phyloP scores from a whole-genome alignment of 495 filamentous ascomycete species.

The Letharia columbiana region DNA sequence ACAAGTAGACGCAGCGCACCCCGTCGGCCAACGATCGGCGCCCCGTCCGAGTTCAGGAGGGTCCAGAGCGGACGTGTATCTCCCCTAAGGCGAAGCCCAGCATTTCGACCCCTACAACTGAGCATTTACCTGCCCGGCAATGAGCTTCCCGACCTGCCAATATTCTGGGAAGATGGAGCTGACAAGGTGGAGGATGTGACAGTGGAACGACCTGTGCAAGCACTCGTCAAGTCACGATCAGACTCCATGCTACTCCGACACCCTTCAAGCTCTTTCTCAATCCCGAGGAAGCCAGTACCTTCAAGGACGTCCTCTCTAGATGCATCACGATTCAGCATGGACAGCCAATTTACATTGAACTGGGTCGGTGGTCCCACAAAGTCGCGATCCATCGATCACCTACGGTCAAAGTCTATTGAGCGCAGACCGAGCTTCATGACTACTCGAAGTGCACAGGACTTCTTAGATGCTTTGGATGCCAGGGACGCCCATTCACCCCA shows the following conservation, averaged over 20 bases:
- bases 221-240: conserved; percentile 23
- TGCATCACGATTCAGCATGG: conserved; percentile 21
- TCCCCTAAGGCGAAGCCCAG: conserved; percentile 25
- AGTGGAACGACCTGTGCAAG: conserved; percentile 21
- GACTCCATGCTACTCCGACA: conserved; percentile 23
- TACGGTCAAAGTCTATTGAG: conserved; percentile 11
- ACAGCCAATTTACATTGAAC: conserved; percentile 16
- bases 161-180: conserved; percentile 31
- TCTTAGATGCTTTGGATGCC: conserved; percentile 22
- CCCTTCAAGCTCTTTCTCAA: conserved; percentile 18
- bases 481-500: conserved; percentile 12
- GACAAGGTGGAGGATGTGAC: conserved; percentile 7
- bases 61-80: conserved; percentile 34
- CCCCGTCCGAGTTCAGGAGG: conserved; percentile 46
- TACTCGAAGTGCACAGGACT: conserved; percentile 24
- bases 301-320: conserved; percentile 21
- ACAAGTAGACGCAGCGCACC: conserved; percentile 39
- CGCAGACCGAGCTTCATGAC: conserved; percentile 16
- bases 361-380: conserved; percentile 6
- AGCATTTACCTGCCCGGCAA: conserved; percentile 62
- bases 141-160: conserved; percentile 51
- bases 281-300: conserved; percentile 24
- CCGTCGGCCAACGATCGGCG: conserved; percentile 41
- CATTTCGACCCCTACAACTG: conserved; percentile 65
- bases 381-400: conserved; percentile 16